Conservation (phyloP, 2,329 filamentous ascomycete genomes). For the Colletotrichum siamense region DNA sequence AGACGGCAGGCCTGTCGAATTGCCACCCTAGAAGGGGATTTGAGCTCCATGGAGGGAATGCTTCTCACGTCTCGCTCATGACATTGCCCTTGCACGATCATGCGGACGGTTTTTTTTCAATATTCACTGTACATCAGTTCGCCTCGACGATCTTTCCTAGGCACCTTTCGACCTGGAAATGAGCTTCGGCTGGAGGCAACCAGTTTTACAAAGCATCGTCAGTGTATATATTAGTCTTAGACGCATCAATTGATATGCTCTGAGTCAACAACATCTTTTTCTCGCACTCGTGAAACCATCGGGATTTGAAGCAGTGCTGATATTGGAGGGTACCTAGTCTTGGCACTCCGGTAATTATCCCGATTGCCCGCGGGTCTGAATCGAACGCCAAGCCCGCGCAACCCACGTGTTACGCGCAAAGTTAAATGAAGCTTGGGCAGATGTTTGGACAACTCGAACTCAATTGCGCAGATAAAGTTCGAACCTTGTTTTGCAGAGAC, state of each 20-base stretch:
- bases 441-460: background rate
- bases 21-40: background rate
- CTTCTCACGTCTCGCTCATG: background rate
- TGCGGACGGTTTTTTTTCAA: background rate
- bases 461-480: background rate
- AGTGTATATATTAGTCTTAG: background rate
- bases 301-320: background rate
- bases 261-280: background rate
- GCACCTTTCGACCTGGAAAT: background rate
- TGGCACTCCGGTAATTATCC: background rate
- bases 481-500: background rate
- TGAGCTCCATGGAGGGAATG: background rate
- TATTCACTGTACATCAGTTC: constrained; percentile 14
- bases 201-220: constrained; percentile 7
- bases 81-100: background rate
- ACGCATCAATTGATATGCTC: background rate
- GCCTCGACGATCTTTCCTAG: constrained; percentile 8
- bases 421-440: background rate
- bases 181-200: constrained; percentile 16
- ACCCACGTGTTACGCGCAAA: background rate
- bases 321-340: background rate
- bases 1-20: constrained; percentile 7
- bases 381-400: background rate
- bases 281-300: background rate
- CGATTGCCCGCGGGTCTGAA: background rate